These are phyloP conservation scores for Pestalotiopsis sp. DNA, from an alignment of 2,329 filamentous ascomycete genomes.

Conservation along the genomic window DNA sequence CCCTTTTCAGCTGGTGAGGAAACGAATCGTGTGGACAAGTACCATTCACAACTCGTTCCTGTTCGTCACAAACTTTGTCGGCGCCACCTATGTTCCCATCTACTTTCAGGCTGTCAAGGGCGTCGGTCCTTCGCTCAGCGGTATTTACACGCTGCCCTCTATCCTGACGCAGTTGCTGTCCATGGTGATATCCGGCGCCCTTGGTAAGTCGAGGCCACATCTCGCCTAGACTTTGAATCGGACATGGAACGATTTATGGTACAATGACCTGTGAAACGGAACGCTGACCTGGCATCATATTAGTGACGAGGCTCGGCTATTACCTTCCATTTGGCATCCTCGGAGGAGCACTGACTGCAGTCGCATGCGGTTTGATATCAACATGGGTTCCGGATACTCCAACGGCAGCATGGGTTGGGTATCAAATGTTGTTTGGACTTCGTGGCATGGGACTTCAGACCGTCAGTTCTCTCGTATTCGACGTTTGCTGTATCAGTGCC, in stretches of 20 bases:
- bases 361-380: constrained; percentile 30
- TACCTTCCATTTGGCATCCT: constrained; percentile 29
- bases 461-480: constrained; percentile 1
- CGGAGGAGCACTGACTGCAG: constrained; percentile 24
- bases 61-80: constrained; percentile 27
- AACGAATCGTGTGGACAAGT: constrained; percentile 44
- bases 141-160: constrained; percentile 33
- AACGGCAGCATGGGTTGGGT: constrained; percentile 31
- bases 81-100: constrained; percentile 22
- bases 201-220: constrained; percentile 20
- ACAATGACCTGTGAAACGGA: background rate
- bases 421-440: constrained; percentile 30
- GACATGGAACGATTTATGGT: background rate
- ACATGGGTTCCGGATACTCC: constrained; percentile 26
- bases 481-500: background rate
- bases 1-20: constrained; percentile 44
- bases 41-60: constrained; percentile 23
- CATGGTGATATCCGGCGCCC: constrained; percentile 48
- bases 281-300: background rate
- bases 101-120: constrained; percentile 11
- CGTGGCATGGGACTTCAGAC: constrained; percentile 29
- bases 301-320: constrained; percentile 31
- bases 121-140: constrained; percentile 31
- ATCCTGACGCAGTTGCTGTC: constrained; percentile 51
- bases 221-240: background rate